phyloP scores from a whole-genome alignment of 345 rosid genomes.

The Rhizophora mangle region DNA sequence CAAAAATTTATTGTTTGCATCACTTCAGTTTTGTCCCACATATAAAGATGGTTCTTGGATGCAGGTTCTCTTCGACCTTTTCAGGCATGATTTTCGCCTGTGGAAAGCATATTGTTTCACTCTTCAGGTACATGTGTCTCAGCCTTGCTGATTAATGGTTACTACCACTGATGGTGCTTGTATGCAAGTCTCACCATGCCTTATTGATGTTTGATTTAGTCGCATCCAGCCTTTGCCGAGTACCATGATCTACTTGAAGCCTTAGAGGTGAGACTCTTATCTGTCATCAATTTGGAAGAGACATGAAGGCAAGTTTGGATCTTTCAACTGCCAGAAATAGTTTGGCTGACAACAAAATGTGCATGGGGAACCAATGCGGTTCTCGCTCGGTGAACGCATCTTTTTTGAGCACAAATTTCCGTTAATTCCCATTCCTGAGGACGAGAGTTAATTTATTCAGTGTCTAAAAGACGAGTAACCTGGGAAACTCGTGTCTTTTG shows the following conservation, averaged over 20 bases:
- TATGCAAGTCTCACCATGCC: neutral
- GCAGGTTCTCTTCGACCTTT: too few species aligned
- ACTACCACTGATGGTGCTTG: too few species aligned
- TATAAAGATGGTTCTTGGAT: too few species aligned
- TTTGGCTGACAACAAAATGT: neutral
- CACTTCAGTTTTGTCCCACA: too few species aligned
- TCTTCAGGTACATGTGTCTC: too few species aligned
- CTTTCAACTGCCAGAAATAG: neutral
- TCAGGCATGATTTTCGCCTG: too few species aligned
- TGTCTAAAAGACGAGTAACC: neutral
- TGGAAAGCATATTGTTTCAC: too few species aligned
- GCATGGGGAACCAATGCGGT: neutral
- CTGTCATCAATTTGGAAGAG: slow-evolving; percentile 21
- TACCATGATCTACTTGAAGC: neutral
- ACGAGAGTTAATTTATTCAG: neutral
- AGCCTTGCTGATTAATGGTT: too few species aligned
- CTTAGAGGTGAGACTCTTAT: slow-evolving; percentile 38
- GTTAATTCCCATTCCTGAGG: neutral
- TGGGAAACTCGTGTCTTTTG: neutral
- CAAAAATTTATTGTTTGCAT: too few species aligned
- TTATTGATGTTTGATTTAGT: neutral
- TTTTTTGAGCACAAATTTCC: neutral
- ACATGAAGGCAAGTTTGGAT: slow-evolving; percentile 15
- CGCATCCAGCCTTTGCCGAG: neutral
- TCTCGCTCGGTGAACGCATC: neutral